A percentile compares a stretch with the other conserved stretches of the same genome.
Evolutionary conservation across 2,329 filamentous ascomycete genomes (phyloP).

Genomic region (Ophiostoma tasmaniense): DNA sequence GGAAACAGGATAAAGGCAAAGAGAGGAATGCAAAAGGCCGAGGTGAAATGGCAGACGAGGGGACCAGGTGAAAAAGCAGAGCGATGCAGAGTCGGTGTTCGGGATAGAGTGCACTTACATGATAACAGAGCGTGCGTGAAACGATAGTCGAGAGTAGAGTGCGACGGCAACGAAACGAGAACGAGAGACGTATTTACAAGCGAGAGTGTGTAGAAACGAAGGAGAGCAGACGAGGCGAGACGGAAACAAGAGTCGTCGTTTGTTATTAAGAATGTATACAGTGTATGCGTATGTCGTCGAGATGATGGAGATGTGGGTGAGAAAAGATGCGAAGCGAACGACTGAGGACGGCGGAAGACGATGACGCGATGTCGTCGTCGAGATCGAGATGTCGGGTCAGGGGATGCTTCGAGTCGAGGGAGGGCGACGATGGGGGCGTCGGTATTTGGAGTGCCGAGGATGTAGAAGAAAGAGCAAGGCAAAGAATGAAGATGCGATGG

Average conservation of each 20-base stretch:
- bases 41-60: background rate
- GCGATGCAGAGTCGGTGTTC: background rate
- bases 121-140: background rate
- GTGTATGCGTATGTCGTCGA: background rate
- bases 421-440: background rate
- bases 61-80: background rate
- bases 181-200: background rate
- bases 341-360: background rate
- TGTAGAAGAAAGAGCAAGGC: background rate
- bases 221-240: background rate
- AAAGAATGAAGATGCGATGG: background rate
- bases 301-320: background rate
- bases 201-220: background rate
- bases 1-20: background rate
- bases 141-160: background rate
- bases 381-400: background rate
- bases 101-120: background rate
- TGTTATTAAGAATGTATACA: background rate
- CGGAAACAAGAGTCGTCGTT: background rate
- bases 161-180: background rate
- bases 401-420: background rate
- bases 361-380: background rate
- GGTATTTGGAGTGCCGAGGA: background rate
- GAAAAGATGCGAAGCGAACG: background rate
- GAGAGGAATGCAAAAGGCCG: background rate